A percentile compares a stretch with the other conserved stretches of the same genome.
Conservation (phyloP, 805 yeast genomes). For the Pichia ethanolica region DNA sequence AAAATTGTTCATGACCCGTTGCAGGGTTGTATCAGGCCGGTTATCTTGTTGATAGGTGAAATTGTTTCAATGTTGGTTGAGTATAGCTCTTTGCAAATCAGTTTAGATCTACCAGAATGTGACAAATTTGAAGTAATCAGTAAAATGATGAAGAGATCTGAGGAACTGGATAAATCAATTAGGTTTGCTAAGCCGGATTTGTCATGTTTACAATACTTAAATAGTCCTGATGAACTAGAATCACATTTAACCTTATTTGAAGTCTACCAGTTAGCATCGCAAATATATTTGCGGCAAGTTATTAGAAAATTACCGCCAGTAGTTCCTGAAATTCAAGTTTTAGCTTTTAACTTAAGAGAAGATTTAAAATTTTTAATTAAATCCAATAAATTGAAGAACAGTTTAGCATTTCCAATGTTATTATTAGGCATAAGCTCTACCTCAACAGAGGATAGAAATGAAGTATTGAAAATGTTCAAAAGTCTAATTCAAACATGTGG, state of each 20-base stretch:
- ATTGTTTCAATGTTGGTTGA: conserved; percentile 27
- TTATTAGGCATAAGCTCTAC: conserved; percentile 30
- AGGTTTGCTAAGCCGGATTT: conserved; percentile 17
- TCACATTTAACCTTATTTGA: conserved; percentile 31
- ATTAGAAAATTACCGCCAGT: conserved; percentile 21
- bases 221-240: conserved; percentile 20
- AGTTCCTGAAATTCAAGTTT: conserved; percentile 21
- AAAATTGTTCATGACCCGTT: conserved; percentile 28
- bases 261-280: conserved; percentile 24
- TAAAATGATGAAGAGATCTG: conserved; percentile 14
- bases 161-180: conserved; percentile 13
- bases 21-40: conserved; percentile 36
- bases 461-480: conserved; percentile 22
- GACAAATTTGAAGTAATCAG: conserved; percentile 16
- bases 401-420: conserved; percentile 34
- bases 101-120: conserved; percentile 16
- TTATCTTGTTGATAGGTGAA: conserved; percentile 31
- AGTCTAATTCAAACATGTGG: conserved; percentile 26
- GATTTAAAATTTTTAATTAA: conserved; percentile 13
- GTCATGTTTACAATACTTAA: conserved; percentile 12
- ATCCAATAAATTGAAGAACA: conserved; percentile 14
- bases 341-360: conserved; percentile 14
- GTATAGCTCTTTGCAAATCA: conserved; percentile 14
- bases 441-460: conserved; percentile 19
- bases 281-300: conserved; percentile 21